Percentiles rank a stretch among this genome's conserved stretches.
Evolutionary conservation across 1,139 yeast genomes (phyloP).

Genomic region (Taphrina populina): DNA sequence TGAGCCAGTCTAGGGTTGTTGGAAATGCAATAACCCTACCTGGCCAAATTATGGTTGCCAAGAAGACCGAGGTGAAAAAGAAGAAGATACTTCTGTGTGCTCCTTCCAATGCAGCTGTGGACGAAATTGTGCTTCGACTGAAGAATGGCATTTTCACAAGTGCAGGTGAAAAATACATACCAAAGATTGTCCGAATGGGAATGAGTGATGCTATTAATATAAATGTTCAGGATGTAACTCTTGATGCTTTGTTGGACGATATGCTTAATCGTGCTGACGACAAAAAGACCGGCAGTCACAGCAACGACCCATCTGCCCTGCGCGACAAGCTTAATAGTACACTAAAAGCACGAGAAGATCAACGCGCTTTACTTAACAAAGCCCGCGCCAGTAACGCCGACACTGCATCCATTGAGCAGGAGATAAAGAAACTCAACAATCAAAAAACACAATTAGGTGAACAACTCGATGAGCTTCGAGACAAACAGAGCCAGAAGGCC

Average conservation of each 20-base stretch:
- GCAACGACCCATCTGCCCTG: conserved; percentile 50
- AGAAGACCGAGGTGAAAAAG: conserved; percentile 42
- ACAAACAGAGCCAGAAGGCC: conserved; percentile 61
- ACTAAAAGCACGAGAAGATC: conserved; percentile 53
- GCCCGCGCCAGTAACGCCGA: conserved; percentile 35
- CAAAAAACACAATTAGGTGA: conserved; percentile 69
- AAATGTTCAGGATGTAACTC: conserved; percentile 75
- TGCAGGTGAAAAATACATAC: conserved; percentile 53
- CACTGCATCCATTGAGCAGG: conserved; percentile 41
- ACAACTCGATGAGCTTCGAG: conserved; percentile 76
- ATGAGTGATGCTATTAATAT: conserved; percentile 83
- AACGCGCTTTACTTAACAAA: conserved; percentile 49
- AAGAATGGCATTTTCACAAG: conserved; percentile 64
- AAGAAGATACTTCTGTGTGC: conserved; percentile 81
- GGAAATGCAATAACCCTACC: conserved; percentile 47
- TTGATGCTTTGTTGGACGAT: conserved; percentile 82
- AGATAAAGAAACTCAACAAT: conserved; percentile 48
- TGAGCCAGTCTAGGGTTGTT: conserved; percentile 49
- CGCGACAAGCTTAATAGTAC: conserved; percentile 57
- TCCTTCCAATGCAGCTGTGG: conserved; percentile 99
- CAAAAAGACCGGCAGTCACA: conserved; percentile 42
- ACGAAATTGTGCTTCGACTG: conserved; percentile 85
- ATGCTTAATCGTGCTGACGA: conserved; percentile 50
- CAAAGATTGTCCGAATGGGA: conserved; percentile 85
- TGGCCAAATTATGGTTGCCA: conserved; percentile 40